Base-by-base conservation (phyloP, 768 basidiomycete species). In the Cyclocybe aegerita region DNA sequence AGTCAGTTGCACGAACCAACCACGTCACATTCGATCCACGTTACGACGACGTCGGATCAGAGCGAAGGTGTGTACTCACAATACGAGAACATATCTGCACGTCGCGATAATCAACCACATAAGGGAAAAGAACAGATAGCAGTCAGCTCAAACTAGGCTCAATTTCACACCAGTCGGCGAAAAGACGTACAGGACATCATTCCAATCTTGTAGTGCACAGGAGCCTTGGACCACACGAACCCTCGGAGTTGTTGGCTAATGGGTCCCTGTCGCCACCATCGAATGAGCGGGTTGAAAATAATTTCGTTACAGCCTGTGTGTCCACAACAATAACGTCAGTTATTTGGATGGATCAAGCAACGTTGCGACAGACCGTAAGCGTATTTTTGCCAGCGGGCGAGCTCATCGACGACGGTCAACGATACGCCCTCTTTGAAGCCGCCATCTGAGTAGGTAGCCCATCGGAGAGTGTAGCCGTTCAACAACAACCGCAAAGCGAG, bases 371-470 rank as follows among this genome's bases (percentile, higher is more conserved):
- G 42, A 76, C 77, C 79, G 68, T 78, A 81, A 3, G 78, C 77
- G 50, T 78, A 78, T 55, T 94, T 96, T 57, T 94, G 90, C 93
- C 93, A 95, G 8, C 93, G 69, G 41, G 91, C 91, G 14, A 96
- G 67, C 65, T 96, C 93, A 65, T 96, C 93, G 23, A 91, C 90
- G 49, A 85, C 81, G 0, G 91, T 93, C 42, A 95, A 70, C 4
- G 83, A 86, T 15, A 95, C 93, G 48, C 93, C 93, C 61, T 95
- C 93, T 71, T 94, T 88, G 70, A 94, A 95, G 6, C 83, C 88
- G 33, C 90, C 85, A 32, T 88, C 76, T 1, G 82, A 85, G 66
- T 95, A 95, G 1, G 89, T 89, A 32, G 91, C 88, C 91, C 88
- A 86, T 9, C 87, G 78, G 54, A 90, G 76, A 48, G 81, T 84